Conservation (phyloP, 805 yeast genomes). For the Teunomyces tritomae region DNA sequence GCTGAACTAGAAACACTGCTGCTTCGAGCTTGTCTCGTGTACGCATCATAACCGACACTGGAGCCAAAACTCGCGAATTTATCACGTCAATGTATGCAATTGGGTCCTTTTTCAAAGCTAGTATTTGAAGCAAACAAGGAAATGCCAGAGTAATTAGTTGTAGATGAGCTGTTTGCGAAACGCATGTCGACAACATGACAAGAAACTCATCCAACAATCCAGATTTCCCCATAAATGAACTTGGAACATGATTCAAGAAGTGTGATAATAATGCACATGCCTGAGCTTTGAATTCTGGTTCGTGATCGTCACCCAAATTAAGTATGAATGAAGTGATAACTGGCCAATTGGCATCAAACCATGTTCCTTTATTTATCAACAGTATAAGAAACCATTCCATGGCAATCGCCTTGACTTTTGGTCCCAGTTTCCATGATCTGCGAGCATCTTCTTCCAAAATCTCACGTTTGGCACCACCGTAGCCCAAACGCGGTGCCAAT, state of each 20-base stretch:
- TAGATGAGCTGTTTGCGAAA: constrained; percentile 27
- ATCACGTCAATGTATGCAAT: constrained; percentile 7
- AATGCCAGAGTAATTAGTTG: constrained; percentile 22
- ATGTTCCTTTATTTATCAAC: constrained; percentile 3
- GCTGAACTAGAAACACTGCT: constrained; percentile 15
- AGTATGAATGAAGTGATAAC: constrained; percentile 31
- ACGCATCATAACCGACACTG: neutral
- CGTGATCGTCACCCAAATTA: constrained; percentile 34
- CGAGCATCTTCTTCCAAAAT: constrained; percentile 23
- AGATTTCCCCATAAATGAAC: constrained; percentile 15
- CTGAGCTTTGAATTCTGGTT: constrained; percentile 24
- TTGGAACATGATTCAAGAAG: constrained; percentile 8
- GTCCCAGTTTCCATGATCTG: constrained; percentile 24
- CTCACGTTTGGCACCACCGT: constrained; percentile 16
- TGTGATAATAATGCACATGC: constrained; percentile 19
- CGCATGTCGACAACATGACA: constrained; percentile 22
- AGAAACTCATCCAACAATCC: constrained; percentile 27
- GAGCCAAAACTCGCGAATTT: constrained; percentile 21
- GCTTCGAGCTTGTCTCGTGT: constrained; percentile 3
- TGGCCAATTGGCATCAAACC: constrained; percentile 19
- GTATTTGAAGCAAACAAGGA: constrained; percentile 13
- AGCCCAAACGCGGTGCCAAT: constrained; percentile 20
- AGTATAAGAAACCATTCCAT: constrained; percentile 23
- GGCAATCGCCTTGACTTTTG: constrained; percentile 22
- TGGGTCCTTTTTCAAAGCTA: constrained; percentile 6